These are phyloP conservation scores for Metschnikowia proteae DNA, from an alignment of 805 yeast genomes.

Conservation along the genomic window DNA sequence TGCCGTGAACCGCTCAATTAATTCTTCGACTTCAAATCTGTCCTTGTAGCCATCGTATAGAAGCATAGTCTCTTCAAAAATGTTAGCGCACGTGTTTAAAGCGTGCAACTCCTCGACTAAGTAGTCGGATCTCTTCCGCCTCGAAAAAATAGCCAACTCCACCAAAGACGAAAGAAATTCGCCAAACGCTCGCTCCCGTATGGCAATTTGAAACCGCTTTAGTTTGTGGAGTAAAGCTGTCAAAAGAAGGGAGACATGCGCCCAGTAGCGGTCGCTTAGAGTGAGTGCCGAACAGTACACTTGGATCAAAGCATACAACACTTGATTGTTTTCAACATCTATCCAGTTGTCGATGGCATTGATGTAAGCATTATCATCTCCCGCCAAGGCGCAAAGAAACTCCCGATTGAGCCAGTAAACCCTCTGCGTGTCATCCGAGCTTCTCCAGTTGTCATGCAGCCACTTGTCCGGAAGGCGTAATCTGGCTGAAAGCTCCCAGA, in stretches of 20 bases:
- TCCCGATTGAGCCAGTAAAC: constrained; percentile 27
- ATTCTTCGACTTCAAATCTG: constrained; percentile 10
- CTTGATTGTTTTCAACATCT: constrained; percentile 16
- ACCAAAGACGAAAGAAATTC: constrained; percentile 23
- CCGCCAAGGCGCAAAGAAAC: constrained; percentile 20
- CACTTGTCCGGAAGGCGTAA: constrained; percentile 28
- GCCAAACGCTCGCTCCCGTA: constrained; percentile 20
- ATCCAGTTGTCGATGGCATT: constrained; percentile 24
- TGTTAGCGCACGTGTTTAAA: constrained; percentile 3
- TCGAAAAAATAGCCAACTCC: constrained; percentile 7
- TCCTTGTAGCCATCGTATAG: constrained; percentile 38
- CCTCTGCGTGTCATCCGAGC: constrained; percentile 21
- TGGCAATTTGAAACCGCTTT: constrained; percentile 17
- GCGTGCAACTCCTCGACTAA: constrained; percentile 8
- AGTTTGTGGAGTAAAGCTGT: constrained; percentile 19
- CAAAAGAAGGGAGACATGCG: constrained; percentile 23
- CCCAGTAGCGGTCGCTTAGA: constrained; percentile 27
- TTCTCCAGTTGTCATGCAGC: constrained; percentile 23
- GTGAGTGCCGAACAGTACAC: constrained; percentile 26
- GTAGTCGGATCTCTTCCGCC: constrained; percentile 1
- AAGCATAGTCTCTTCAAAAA: constrained; percentile 19
- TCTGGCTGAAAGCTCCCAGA: constrained; percentile 21
- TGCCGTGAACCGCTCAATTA: constrained; percentile 8
- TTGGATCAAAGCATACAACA: constrained; percentile 28
- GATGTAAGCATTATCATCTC: constrained; percentile 17